Percentiles rank a stretch among this genome's conserved stretches.
Evolutionary conservation across 2,329 filamentous ascomycete genomes (phyloP).

Genomic region (Colletotrichum chlorophyti): DNA sequence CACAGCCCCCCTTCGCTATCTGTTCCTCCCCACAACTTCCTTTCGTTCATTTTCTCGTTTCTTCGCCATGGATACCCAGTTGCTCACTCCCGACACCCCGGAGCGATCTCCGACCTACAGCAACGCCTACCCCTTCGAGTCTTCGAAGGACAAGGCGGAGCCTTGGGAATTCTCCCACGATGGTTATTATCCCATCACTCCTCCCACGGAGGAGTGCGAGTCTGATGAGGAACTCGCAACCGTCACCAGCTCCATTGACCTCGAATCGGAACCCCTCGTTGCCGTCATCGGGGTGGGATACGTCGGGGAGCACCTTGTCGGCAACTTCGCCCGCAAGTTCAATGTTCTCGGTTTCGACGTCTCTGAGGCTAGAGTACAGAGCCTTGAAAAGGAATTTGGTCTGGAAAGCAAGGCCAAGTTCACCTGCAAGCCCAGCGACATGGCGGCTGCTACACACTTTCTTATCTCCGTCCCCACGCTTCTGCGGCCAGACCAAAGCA

Average conservation of each 20-base stretch:
- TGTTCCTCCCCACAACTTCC: not conserved
- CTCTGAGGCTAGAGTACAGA: conserved; percentile 44
- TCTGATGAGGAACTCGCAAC: conserved; percentile 29
- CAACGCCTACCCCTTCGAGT: conserved; percentile 14
- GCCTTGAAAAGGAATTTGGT: conserved; percentile 39
- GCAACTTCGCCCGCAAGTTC: conserved; percentile 48
- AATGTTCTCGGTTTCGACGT: conserved; percentile 57
- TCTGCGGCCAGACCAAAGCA: conserved; percentile 50
- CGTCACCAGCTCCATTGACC: conserved; percentile 22
- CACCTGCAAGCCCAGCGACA: conserved; percentile 41
- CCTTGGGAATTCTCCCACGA: conserved; percentile 22
- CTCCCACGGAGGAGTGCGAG: conserved; percentile 29
- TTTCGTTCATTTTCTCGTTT: conserved; percentile 8
- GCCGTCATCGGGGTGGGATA: conserved; percentile 61
- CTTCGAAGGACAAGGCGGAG: conserved; percentile 3
- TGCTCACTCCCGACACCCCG: conserved; percentile 25
- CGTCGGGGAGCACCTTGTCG: conserved; percentile 56
- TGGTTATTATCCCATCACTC: conserved; percentile 27
- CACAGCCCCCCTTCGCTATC: not conserved
- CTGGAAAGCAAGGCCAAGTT: conserved; percentile 40
- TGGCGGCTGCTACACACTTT: conserved; percentile 55
- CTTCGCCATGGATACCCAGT: conserved; percentile 17
- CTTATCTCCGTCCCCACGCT: conserved; percentile 62
- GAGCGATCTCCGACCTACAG: conserved; percentile 17
- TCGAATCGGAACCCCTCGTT: conserved; percentile 42